These are phyloP conservation scores for Tulasnella sp. DNA, from an alignment of 768 basidiomycete genomes.

Conservation along the genomic window DNA sequence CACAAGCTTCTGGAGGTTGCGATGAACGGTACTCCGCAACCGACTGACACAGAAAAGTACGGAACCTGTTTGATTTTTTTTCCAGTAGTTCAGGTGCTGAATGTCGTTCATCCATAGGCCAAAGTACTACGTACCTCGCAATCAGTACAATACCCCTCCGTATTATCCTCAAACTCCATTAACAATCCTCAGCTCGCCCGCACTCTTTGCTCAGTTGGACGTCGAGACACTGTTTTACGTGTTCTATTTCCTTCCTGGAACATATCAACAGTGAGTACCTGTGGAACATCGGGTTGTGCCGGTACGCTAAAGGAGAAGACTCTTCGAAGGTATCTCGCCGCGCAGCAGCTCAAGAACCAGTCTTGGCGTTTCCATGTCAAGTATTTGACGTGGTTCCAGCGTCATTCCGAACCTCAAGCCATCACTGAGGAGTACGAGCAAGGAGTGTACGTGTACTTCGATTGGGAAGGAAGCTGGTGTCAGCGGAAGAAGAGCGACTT, in stretches of 20 bases:
- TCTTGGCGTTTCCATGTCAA: conserved; percentile 99
- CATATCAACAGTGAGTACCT: conserved; percentile 82
- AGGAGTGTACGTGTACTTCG: conserved; percentile 98
- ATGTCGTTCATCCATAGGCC: conserved; percentile 44
- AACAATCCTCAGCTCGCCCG: conserved; percentile 66
- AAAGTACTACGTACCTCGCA: conserved; percentile 90
- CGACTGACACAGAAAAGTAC: conserved; percentile 91
- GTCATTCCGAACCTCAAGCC: conserved; percentile 93
- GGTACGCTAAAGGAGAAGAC: background rate
- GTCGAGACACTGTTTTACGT: conserved; percentile 97
- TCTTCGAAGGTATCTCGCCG: conserved; percentile 69
- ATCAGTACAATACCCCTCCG: conserved; percentile 78
- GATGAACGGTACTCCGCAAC: conserved; percentile 77
- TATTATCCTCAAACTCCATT: conserved; percentile 92
- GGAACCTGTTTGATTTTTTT: conserved; percentile 14
- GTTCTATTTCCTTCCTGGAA: conserved; percentile 95
- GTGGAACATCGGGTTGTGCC: background rate
- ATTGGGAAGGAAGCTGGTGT: conserved; percentile 99
- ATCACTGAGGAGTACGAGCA: conserved; percentile 99
- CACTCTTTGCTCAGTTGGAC: conserved; percentile 82
- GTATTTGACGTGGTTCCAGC: conserved; percentile 99
- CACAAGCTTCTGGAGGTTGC: conserved; percentile 92
- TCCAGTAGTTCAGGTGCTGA: background rate
- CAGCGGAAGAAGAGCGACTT: conserved; percentile 97
- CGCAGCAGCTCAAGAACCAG: conserved; percentile 92